Evolutionary conservation across 2,329 filamentous ascomycete species (phyloP).

Genomic region (Biscogniauxia mediterranea): DNA sequence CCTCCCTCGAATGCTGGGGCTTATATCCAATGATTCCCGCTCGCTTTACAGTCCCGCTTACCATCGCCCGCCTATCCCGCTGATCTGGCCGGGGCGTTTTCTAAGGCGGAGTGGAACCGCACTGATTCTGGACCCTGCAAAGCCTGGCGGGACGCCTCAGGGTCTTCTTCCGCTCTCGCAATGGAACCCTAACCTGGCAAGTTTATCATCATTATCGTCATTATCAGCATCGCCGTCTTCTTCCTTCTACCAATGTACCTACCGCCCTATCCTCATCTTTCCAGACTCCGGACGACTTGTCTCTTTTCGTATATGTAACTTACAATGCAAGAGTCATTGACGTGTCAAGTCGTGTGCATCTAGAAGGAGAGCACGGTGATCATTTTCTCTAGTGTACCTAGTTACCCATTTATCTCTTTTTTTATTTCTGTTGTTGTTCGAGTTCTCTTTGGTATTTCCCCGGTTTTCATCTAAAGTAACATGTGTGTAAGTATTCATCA

Average conservation of each 20-base stretch:
- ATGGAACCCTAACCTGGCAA: not conserved
- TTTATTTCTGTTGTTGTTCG: not conserved
- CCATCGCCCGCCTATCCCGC: slow-evolving; percentile 7
- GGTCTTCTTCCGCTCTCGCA: not conserved
- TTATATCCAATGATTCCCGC: slow-evolving; percentile 17
- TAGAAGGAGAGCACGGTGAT: not conserved
- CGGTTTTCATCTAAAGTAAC: not conserved
- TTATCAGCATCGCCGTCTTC: not conserved
- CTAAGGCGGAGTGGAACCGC: not conserved
- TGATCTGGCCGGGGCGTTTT: slow-evolving; percentile 9
- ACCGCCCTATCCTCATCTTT: not conserved
- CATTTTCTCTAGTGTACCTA: not conserved
- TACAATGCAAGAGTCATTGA: not conserved
- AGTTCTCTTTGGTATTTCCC: not conserved
- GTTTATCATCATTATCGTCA: not conserved
- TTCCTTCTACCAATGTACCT: no score
- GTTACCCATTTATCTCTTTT: no score
- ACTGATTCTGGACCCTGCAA: not conserved
- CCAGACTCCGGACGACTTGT: not conserved
- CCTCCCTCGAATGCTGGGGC: slow-evolving; percentile 5
- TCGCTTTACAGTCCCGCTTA: slow-evolving; percentile 5
- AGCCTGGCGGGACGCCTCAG: not conserved
- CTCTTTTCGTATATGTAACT: not conserved
- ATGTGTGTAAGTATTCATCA: not conserved
- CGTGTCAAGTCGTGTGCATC: not conserved